Conservation (phyloP, 2,329 filamentous ascomycete species). For the Colletotrichum sp. region DNA sequence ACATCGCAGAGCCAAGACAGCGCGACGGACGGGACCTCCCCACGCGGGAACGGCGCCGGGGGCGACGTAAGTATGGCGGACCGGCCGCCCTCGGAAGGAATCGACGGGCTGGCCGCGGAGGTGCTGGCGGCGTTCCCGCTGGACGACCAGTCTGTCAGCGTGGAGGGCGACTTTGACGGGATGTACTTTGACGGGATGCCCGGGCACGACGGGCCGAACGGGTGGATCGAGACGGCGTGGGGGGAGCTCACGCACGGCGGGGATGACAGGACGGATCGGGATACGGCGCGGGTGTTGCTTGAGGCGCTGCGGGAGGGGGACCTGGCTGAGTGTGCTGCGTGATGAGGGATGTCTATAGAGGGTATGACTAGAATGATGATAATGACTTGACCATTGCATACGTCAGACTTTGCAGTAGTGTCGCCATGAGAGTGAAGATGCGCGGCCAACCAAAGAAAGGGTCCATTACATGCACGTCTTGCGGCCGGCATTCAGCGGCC, state of each 20-base stretch:
- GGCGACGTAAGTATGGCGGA: slow-evolving; percentile 20
- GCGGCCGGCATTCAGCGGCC: not conserved
- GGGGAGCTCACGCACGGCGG: slow-evolving; percentile 28
- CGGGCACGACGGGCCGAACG: slow-evolving; percentile 28
- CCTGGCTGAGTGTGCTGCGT: slow-evolving; percentile 21
- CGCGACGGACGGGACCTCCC: slow-evolving; percentile 9
- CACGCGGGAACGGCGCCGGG: not conserved
- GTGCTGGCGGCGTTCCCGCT: slow-evolving; percentile 36
- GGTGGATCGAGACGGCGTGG: slow-evolving; percentile 45
- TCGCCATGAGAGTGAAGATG: not conserved
- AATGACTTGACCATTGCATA: not conserved
- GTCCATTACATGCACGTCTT: not conserved
- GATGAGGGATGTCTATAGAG: not conserved
- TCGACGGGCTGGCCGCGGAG: slow-evolving; percentile 35
- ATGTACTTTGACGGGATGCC: slow-evolving; percentile 33
- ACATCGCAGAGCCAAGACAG: slow-evolving; percentile 6
- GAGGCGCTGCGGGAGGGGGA: slow-evolving; percentile 40
- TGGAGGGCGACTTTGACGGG: slow-evolving; percentile 26
- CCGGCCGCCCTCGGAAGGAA: slow-evolving; percentile 28
- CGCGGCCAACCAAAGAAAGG: not conserved
- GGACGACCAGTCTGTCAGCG: slow-evolving; percentile 27
- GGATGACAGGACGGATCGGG: slow-evolving; percentile 36
- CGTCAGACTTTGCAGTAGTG: accelerated
- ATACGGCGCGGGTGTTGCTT: slow-evolving; percentile 41
- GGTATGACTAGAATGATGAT: not conserved